Conservation (phyloP, 164 flowering plant species). For the Liquidambar formosana region DNA sequence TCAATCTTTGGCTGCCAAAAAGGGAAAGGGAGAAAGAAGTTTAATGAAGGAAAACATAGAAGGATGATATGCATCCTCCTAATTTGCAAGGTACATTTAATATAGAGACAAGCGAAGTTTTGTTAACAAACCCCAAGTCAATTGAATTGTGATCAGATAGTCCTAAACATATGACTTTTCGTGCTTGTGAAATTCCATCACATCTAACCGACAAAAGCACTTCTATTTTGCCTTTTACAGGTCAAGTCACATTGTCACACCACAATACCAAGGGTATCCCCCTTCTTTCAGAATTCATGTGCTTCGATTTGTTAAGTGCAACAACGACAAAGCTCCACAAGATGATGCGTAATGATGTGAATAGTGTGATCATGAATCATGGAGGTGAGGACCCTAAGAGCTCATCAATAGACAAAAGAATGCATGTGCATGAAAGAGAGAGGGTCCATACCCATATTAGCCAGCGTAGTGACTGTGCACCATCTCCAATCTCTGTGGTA, state of each 20-base stretch:
- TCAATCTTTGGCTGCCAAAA: conserved; percentile 80
- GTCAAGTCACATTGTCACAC: background rate
- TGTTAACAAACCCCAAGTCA: background rate
- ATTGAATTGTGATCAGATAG: background rate
- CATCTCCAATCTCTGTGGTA: conserved; percentile 46
- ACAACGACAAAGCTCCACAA: too few species aligned
- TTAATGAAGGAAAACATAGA: background rate
- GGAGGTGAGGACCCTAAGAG: background rate
- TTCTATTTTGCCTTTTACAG: background rate
- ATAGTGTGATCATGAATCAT: background rate
- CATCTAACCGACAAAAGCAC: too few species aligned
- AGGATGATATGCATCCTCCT: background rate
- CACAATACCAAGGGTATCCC: background rate
- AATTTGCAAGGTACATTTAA: background rate
- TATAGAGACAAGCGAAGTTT: background rate
- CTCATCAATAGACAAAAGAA: background rate
- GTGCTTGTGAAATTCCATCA: too few species aligned
- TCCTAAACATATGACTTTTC: too few species aligned
- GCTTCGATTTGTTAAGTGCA: too few species aligned
- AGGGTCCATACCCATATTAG: conserved; percentile 85
- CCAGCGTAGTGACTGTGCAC: conserved; percentile 82
- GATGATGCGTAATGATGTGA: background rate
- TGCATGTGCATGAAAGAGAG: background rate
- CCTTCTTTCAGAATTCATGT: background rate
- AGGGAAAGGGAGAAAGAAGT: background rate